Evolutionary conservation across 2,329 filamentous ascomycete species (phyloP).

Genomic region (Colletotrichum sp.): DNA sequence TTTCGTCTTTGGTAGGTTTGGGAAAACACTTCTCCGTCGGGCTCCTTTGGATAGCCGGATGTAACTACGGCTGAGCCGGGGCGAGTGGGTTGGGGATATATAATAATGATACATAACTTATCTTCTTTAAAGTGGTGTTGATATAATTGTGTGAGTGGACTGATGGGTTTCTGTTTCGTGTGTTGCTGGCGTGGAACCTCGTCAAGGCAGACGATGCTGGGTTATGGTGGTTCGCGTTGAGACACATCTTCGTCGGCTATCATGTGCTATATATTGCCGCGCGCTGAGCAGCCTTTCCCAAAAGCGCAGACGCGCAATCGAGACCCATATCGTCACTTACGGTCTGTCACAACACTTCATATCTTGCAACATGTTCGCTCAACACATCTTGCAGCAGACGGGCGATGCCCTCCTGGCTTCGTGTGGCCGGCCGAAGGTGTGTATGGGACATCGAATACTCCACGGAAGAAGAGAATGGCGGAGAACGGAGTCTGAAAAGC

Average conservation of each 20-base stretch:
- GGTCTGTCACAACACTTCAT: too few species aligned
- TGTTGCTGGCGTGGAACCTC: accelerated
- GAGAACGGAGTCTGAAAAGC: accelerated
- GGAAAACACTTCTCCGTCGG: neutral
- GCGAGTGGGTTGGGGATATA: neutral
- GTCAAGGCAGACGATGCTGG: too few species aligned
- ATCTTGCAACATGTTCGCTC: too few species aligned
- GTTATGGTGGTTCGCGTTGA: too few species aligned
- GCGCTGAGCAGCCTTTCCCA: too few species aligned
- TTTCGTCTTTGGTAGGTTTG: neutral
- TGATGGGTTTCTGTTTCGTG: accelerated
- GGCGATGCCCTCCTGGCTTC: neutral
- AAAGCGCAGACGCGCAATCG: too few species aligned
- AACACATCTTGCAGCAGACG: too few species aligned
- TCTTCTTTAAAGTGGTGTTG: neutral
- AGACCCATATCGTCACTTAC: too few species aligned
- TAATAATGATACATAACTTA: neutral
- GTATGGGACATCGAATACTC: neutral
- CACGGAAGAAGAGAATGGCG: too few species aligned
- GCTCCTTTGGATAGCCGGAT: neutral
- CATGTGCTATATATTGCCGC: neutral
- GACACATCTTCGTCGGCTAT: too few species aligned
- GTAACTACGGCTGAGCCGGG: neutral
- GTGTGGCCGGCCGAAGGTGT: neutral
- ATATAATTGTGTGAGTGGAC: accelerated